Evolutionary conservation across 1,139 yeast genomes (phyloP).

Genomic region (Eremothecium cymbalariae): DNA sequence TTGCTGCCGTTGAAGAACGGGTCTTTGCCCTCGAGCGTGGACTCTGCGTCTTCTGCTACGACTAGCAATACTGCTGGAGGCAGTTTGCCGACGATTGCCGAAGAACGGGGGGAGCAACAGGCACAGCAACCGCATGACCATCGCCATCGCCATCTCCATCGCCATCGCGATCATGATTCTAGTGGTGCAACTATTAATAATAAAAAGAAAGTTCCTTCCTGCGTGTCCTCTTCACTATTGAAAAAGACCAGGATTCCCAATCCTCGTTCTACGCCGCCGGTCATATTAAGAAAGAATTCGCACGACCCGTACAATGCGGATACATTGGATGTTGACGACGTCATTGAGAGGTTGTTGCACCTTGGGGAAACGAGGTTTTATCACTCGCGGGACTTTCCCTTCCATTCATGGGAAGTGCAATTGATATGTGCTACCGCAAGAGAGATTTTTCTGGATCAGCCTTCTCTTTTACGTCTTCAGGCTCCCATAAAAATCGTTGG

Average conservation of each 20-base stretch:
- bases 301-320: constrained; percentile 26
- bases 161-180: constrained; percentile 8
- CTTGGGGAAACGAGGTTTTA: constrained; percentile 25
- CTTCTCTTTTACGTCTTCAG: constrained; percentile 63
- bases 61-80: background rate
- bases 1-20: constrained; percentile 1
- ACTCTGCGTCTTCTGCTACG: background rate
- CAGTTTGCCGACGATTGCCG: constrained; percentile 1
- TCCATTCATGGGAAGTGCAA: constrained; percentile 49
- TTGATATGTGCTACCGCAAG: constrained; percentile 60
- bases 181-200: constrained; percentile 7
- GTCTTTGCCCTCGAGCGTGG: background rate
- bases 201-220: constrained; percentile 8
- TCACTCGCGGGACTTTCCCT: constrained; percentile 29
- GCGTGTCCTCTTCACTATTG: constrained; percentile 12
- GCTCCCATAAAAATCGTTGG: constrained; percentile 86
- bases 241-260: constrained; percentile 13
- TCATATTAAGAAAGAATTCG: constrained; percentile 26
- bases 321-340: constrained; percentile 28
- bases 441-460: constrained; percentile 65
- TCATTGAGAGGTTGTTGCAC: constrained; percentile 27
- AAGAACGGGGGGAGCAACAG: constrained; percentile 1
- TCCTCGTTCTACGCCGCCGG: constrained; percentile 13
- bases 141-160: constrained; percentile 8
- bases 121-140: constrained; percentile 2